phyloP scores from a whole-genome alignment of 108 stramenopile species.

The Cyclotella sp. region DNA sequence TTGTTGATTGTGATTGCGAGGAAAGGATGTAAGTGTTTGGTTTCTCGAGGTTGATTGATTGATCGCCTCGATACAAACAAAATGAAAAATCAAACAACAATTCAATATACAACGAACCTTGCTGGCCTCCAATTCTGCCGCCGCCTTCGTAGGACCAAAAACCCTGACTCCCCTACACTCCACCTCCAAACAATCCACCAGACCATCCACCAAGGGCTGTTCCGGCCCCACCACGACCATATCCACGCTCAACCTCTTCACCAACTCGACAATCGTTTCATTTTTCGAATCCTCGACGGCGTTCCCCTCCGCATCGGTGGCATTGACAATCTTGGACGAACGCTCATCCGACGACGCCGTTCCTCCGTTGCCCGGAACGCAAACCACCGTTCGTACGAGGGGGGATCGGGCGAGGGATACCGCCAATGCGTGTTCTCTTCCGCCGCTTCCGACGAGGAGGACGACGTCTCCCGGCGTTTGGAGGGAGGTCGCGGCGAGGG shows the following conservation, averaged over 20 bases:
- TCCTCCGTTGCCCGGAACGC: slow-evolving; percentile 90
- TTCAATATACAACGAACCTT: slow-evolving; percentile 61
- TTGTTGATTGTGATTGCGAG: neutral
- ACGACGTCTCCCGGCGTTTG: slow-evolving; percentile 62
- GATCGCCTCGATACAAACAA: too few species aligned
- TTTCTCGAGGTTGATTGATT: neutral
- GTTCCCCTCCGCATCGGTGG: slow-evolving; percentile 45
- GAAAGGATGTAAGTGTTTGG: neutral
- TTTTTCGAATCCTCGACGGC: slow-evolving; percentile 56
- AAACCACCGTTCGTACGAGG: slow-evolving; percentile 70
- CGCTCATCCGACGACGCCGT: slow-evolving; percentile 81
- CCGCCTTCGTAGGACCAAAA: slow-evolving; percentile 95
- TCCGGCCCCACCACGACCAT: slow-evolving; percentile 98
- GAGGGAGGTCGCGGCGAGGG: slow-evolving; percentile 42
- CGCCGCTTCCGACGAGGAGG: slow-evolving; percentile 87
- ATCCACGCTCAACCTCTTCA: slow-evolving; percentile 61
- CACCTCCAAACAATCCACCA: slow-evolving; percentile 85
- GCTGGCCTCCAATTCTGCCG: slow-evolving; percentile 95
- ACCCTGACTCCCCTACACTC: slow-evolving; percentile 85
- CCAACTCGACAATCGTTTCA: slow-evolving; percentile 71
- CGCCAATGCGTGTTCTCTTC: slow-evolving; percentile 89
- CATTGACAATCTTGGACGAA: slow-evolving; percentile 76
- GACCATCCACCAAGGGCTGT: slow-evolving; percentile 93
- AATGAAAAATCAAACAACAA: neutral
- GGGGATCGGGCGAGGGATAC: slow-evolving; percentile 84